phyloP scores from a whole-genome alignment of 2,329 filamentous ascomycete species.

The Paracamarosporium sp. region DNA sequence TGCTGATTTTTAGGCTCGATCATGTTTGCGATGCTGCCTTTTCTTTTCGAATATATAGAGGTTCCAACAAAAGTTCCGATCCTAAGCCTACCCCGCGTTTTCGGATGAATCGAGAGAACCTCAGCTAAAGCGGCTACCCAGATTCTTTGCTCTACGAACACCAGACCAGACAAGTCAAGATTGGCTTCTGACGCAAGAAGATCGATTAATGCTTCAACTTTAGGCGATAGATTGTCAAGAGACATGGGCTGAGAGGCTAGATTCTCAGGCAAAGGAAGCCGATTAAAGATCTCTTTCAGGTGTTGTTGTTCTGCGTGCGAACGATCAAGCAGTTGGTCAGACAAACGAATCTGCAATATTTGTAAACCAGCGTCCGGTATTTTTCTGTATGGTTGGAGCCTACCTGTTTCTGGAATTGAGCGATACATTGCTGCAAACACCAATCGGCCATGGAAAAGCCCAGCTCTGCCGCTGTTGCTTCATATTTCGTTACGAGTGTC shows the following conservation, averaged over 20 bases:
- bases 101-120: slow-evolving; percentile 41
- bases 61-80: slow-evolving; percentile 62
- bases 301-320: slow-evolving; percentile 43
- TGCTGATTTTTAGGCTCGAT: slow-evolving; percentile 56
- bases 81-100: slow-evolving; percentile 41
- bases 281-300: slow-evolving; percentile 34
- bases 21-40: slow-evolving; percentile 58
- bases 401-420: slow-evolving; percentile 26
- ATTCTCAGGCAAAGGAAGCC: slow-evolving; percentile 16
- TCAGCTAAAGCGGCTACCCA: slow-evolving; percentile 52
- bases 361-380: not conserved
- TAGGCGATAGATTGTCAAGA: slow-evolving; percentile 36
- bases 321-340: slow-evolving; percentile 36
- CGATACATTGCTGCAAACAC: slow-evolving; percentile 48
- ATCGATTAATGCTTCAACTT: slow-evolving; percentile 45
- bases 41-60: slow-evolving; percentile 51
- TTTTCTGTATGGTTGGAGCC: not conserved
- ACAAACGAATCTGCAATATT: not conserved
- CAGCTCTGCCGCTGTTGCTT: slow-evolving; percentile 45
- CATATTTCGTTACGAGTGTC: slow-evolving; percentile 39
- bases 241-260: slow-evolving; percentile 11
- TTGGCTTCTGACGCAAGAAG: slow-evolving; percentile 43
- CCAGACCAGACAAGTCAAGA: slow-evolving; percentile 47
- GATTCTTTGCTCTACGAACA: slow-evolving; percentile 56
- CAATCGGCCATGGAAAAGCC: slow-evolving; percentile 46